Conservation (phyloP, 75 land plant genomes). For the Sequoiadendron giganteum region DNA sequence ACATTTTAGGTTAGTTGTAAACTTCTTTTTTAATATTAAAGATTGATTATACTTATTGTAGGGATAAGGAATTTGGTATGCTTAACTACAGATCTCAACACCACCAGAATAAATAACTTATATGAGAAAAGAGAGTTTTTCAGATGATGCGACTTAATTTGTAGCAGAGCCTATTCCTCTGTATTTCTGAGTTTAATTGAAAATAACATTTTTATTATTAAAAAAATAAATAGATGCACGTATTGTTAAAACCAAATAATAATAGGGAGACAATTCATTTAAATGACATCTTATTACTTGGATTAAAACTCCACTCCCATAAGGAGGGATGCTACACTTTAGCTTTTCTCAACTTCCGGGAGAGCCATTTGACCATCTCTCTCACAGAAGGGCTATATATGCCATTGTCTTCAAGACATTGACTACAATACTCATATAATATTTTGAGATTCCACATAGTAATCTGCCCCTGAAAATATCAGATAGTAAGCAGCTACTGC, state of each 20-base stretch:
- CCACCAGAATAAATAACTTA: no score
- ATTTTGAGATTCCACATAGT: background rate
- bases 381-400: background rate
- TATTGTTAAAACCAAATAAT: background rate
- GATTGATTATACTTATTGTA: no score
- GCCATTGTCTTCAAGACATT: background rate
- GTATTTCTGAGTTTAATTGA: no score
- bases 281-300: background rate
- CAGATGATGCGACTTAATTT: no score
- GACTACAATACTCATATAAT: background rate
- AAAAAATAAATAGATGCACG: no score
- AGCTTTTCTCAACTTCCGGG: background rate
- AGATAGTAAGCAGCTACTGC: background rate
- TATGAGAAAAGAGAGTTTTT: no score
- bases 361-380: background rate
- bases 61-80: no score
- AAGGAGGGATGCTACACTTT: background rate
- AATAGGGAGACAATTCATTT: background rate
- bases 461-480: background rate
- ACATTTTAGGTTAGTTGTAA: no score
- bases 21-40: no score
- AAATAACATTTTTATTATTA: no score
- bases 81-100: no score
- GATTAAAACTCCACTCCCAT: background rate
- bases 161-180: no score